These are phyloP conservation scores for Kwoniella heveanensis DNA, from an alignment of 768 basidiomycete species.

Conservation along the genomic window DNA sequence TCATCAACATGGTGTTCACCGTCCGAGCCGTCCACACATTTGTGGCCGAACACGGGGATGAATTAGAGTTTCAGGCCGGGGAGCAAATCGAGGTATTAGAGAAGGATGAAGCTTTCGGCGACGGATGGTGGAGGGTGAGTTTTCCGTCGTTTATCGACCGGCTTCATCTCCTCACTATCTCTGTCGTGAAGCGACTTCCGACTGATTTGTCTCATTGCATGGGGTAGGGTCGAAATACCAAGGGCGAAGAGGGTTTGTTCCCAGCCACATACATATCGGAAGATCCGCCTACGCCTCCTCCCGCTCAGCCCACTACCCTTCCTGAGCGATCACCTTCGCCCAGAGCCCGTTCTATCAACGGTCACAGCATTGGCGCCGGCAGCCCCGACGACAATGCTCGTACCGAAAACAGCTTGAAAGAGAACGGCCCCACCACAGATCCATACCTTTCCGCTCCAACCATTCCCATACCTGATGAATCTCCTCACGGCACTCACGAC, in stretches of 20 bases:
- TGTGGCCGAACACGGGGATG: slow-evolving; percentile 88
- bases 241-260: slow-evolving; percentile 85
- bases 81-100: slow-evolving; percentile 88
- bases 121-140: slow-evolving; percentile 93
- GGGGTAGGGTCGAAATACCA: slow-evolving; percentile 75
- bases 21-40: slow-evolving; percentile 60
- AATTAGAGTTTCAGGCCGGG: slow-evolving; percentile 79
- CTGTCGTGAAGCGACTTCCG: background rate
- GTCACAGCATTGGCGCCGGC: background rate
- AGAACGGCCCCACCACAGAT: background rate
- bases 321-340: slow-evolving; percentile 26
- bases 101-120: slow-evolving; percentile 86
- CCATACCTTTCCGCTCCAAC: slow-evolving; percentile 12
- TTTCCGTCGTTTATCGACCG: background rate
- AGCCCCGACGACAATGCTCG: background rate
- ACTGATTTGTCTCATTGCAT: slow-evolving; percentile 1
- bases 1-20: slow-evolving; percentile 27
- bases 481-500: slow-evolving; percentile 25
- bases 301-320: slow-evolving; percentile 13
- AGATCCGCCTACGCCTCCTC: slow-evolving; percentile 59
- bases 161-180: too few relatives aligned
- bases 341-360: slow-evolving; percentile 4
- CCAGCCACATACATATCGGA: slow-evolving; percentile 83
- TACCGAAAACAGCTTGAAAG: background rate
- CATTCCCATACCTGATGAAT: slow-evolving; percentile 20